A percentile compares a stretch with the other conserved stretches of the same genome.
phyloP scores from a whole-genome alignment of 768 basidiomycete species.

The Boletus patriciae region DNA sequence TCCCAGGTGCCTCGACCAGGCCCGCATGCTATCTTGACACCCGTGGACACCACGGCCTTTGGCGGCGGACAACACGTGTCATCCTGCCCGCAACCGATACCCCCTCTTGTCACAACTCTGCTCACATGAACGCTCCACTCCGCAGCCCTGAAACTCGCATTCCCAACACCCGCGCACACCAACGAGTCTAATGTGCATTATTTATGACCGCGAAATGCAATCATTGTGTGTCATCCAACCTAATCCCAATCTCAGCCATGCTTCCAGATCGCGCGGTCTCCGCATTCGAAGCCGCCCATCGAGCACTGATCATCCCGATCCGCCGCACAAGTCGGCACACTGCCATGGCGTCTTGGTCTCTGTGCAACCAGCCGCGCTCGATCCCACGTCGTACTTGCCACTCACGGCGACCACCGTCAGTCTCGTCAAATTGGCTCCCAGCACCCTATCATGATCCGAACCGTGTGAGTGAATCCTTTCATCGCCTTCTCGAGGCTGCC shows the following conservation, averaged over 20 bases:
- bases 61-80: constrained; percentile 19
- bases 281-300: constrained; percentile 14
- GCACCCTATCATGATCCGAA: constrained; percentile 16
- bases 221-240: constrained; percentile 20
- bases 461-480: constrained; percentile 14
- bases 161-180: constrained; percentile 12
- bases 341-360: neutral
- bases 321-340: constrained; percentile 18
- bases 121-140: constrained; percentile 22
- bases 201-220: constrained; percentile 15
- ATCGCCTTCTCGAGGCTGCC: constrained; percentile 5
- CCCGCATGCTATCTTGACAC: constrained; percentile 3
- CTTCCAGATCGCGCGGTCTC: constrained; percentile 25
- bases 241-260: constrained; percentile 23
- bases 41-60: constrained; percentile 26
- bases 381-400: neutral
- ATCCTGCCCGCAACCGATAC: constrained; percentile 8
- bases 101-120: constrained; percentile 16
- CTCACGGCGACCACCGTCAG: neutral
- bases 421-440: neutral
- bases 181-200: constrained; percentile 6
- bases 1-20: neutral
- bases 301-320: constrained; percentile 18
- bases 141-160: neutral
- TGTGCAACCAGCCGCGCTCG: too few species aligned